Conservation (phyloP, 2,329 filamentous ascomycete genomes). For the Fusarium fracticaudum region DNA sequence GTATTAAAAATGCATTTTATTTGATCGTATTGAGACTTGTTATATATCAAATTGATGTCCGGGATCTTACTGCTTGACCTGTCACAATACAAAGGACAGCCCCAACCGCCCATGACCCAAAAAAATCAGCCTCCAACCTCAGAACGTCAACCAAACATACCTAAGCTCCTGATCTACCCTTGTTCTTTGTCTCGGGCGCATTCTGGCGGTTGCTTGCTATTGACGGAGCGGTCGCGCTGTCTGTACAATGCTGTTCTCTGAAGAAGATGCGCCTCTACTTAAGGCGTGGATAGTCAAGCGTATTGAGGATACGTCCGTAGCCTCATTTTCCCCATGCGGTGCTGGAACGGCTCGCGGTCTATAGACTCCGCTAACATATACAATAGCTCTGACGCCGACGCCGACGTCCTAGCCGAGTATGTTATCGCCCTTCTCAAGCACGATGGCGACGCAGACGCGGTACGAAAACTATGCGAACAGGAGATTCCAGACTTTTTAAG, state of each 20-base stretch:
- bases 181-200: not conserved
- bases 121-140: slow-evolving; percentile 31
- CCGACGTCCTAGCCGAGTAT: slow-evolving; percentile 85
- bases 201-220: not conserved
- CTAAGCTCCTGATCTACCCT: not conserved
- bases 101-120: slow-evolving; percentile 14
- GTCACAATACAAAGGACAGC: slow-evolving; percentile 32
- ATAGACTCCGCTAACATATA: slow-evolving; percentile 13
- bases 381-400: slow-evolving; percentile 78
- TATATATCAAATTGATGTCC: not conserved
- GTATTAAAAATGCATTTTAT: not conserved
- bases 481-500: slow-evolving; percentile 81
- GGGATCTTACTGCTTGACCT: not conserved
- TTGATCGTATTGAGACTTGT: not conserved
- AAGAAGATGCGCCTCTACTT: slow-evolving; percentile 69
- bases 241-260: slow-evolving; percentile 67
- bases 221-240: slow-evolving; percentile 3
- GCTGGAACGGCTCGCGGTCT: not conserved
- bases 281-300: slow-evolving; percentile 83
- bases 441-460: slow-evolving; percentile 71
- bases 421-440: slow-evolving; percentile 80
- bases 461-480: slow-evolving; percentile 73
- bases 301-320: slow-evolving; percentile 75
- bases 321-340: slow-evolving; percentile 11
- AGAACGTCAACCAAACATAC: slow-evolving; percentile 6